Conservation (phyloP, 2,329 filamentous ascomycete species). For the Fusarium gaditjirri region DNA sequence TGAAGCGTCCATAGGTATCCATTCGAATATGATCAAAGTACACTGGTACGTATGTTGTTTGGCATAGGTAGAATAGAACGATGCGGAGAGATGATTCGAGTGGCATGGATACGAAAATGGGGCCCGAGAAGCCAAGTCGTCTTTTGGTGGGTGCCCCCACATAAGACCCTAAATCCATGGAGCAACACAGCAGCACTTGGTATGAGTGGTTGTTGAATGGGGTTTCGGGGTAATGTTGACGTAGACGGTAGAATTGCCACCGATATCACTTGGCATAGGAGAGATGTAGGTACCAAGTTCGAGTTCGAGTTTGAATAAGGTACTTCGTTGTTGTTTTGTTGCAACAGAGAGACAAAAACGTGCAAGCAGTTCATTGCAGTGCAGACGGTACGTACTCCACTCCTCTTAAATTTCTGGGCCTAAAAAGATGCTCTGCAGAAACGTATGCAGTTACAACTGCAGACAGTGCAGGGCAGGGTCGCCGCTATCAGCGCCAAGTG, state of each 20-base stretch:
- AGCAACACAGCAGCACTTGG: not conserved
- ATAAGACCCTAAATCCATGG: constrained; percentile 21
- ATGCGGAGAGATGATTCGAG: constrained; percentile 27
- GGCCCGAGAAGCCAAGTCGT: constrained; percentile 6
- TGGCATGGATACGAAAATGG: constrained; percentile 20
- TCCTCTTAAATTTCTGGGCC: constrained; percentile 5
- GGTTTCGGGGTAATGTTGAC: constrained; percentile 13
- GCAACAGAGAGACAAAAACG: not conserved
- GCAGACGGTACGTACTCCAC: not conserved
- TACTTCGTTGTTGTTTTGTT: not conserved
- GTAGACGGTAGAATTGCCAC: not conserved
- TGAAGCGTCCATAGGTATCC: not conserved
- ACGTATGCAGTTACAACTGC: constrained; percentile 1
- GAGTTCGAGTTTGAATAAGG: not conserved
- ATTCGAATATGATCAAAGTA: not conserved
- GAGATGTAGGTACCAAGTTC: not conserved
- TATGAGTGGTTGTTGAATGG: constrained; percentile 7
- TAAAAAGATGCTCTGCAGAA: constrained; percentile 23
- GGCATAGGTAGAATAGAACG: constrained; percentile 6
- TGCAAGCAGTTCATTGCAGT: not conserved
- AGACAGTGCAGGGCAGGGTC: not conserved
- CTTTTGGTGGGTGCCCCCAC: constrained; percentile 29
- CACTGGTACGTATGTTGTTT: constrained; percentile 10
- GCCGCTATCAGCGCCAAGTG: constrained; percentile 28
- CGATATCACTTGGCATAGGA: not conserved